Conservation (phyloP, 2,329 filamentous ascomycete genomes). For the Chaetomium globosum region DNA sequence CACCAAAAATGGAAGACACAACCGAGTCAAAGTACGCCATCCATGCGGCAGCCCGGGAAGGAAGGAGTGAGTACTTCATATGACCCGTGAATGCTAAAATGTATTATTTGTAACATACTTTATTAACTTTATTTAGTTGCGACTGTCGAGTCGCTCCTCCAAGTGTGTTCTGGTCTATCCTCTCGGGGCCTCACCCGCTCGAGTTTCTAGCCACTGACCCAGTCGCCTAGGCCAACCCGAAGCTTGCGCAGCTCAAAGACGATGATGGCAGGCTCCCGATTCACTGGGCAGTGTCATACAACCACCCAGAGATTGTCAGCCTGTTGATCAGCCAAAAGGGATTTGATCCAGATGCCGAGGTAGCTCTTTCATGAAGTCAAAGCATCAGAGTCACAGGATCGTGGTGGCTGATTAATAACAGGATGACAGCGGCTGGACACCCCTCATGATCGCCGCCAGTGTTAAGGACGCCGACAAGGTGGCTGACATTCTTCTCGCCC, state of each 20-base stretch:
- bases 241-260: slow-evolving; percentile 71
- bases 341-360: slow-evolving; percentile 84
- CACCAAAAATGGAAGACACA: slow-evolving; percentile 40
- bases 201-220: neutral
- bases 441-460: slow-evolving; percentile 79
- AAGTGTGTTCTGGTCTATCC: slow-evolving; percentile 50
- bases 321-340: slow-evolving; percentile 68
- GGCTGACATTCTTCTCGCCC: slow-evolving; percentile 67
- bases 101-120: slow-evolving; percentile 9
- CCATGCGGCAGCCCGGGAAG: slow-evolving; percentile 84
- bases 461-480: slow-evolving; percentile 71
- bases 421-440: slow-evolving; percentile 81
- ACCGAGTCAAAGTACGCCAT: slow-evolving; percentile 73
- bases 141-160: slow-evolving; percentile 73
- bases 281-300: slow-evolving; percentile 91
- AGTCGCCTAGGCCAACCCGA: slow-evolving; percentile 69
- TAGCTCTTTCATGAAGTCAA: slow-evolving; percentile 43
- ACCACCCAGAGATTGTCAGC: slow-evolving; percentile 72
- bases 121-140: slow-evolving; percentile 53
- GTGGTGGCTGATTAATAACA: slow-evolving; percentile 38
- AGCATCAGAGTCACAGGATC: neutral
- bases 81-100: neutral
- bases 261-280: slow-evolving; percentile 87
- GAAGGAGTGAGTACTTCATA: slow-evolving; percentile 64
- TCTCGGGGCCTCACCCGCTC: neutral